Percentiles rank a stretch among this genome's conserved stretches.
These are phyloP conservation scores for Orbilia javanica DNA, from an alignment of 2,329 filamentous ascomycete genomes.

Conservation along the genomic window DNA sequence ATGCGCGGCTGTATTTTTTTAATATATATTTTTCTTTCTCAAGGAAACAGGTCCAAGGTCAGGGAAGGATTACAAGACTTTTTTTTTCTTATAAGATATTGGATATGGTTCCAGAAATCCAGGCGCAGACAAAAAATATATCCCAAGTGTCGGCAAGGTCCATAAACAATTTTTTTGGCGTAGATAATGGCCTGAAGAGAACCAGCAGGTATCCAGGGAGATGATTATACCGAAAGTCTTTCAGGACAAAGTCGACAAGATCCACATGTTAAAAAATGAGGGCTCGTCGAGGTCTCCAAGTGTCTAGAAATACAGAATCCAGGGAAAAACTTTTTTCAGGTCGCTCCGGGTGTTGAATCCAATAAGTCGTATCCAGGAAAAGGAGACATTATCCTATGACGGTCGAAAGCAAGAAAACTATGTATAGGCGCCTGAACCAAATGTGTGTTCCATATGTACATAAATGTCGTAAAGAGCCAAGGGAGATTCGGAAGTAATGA, in stretches of 20 bases:
- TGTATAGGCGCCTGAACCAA: slow-evolving; percentile 52
- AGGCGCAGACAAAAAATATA: slow-evolving; percentile 11
- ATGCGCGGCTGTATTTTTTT: slow-evolving; percentile 10
- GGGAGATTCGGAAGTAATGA: slow-evolving; percentile 12
- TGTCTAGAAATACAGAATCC: slow-evolving; percentile 22
- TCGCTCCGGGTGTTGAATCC: slow-evolving; percentile 21
- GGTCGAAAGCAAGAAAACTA: slow-evolving; percentile 37
- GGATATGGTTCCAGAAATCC: slow-evolving; percentile 47
- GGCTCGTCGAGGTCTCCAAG: slow-evolving; percentile 17
- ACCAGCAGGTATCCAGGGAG: slow-evolving; percentile 25
- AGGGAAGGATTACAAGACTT: slow-evolving; percentile 51
- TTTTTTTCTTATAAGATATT: slow-evolving; percentile 8
- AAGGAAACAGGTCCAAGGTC: slow-evolving; percentile 38
- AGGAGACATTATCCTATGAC: slow-evolving; percentile 36
- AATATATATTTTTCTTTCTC: slow-evolving; percentile 10
- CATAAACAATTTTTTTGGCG: slow-evolving; percentile 9
- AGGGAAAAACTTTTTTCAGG: slow-evolving; percentile 11
- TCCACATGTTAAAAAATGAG: slow-evolving; percentile 29
- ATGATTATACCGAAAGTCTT: slow-evolving; percentile 11
- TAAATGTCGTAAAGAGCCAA: slow-evolving; percentile 40
- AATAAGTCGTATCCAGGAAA: slow-evolving; percentile 30
- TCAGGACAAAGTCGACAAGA: slow-evolving; percentile 34
- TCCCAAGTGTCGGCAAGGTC: slow-evolving; percentile 29
- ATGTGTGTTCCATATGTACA: slow-evolving; percentile 53
- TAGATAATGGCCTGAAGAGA: slow-evolving; percentile 25